Evolutionary conservation across 1,139 yeast genomes (phyloP).

Genomic region (Candida tropicalis): DNA sequence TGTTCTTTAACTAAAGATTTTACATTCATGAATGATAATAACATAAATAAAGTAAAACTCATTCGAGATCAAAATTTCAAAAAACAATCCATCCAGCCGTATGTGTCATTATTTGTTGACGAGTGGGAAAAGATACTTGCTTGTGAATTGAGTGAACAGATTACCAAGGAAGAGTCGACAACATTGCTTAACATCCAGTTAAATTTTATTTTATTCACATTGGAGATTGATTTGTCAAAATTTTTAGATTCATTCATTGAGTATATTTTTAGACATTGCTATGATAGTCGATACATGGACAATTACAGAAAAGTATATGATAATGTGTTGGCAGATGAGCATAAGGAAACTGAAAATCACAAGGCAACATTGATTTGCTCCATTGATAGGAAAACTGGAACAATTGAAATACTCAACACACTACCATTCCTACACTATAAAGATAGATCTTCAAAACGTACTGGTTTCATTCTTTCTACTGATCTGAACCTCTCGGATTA

Average conservation of each 20-base stretch:
- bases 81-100: constrained; percentile 6
- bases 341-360: constrained; percentile 3
- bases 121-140: constrained; percentile 20
- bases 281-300: constrained; percentile 12
- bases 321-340: constrained; percentile 15
- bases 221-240: constrained; percentile 31
- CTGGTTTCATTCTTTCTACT: constrained; percentile 12
- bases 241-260: constrained; percentile 22
- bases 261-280: constrained; percentile 16
- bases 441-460: constrained; percentile 13
- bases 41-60: neutral
- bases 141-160: constrained; percentile 24
- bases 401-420: constrained; percentile 25
- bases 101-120: constrained; percentile 16
- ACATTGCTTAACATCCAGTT: constrained; percentile 36
- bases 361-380: constrained; percentile 32
- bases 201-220: constrained; percentile 38
- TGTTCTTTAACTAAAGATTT: constrained; percentile 22
- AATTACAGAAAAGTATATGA: constrained; percentile 15
- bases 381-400: constrained; percentile 34
- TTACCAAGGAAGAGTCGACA: constrained; percentile 21
- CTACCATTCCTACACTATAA: constrained; percentile 19
- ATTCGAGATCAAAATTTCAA: constrained; percentile 7
- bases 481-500: constrained; percentile 7
- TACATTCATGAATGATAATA: constrained; percentile 11